These are phyloP conservation scores for Caryocar brasiliense DNA, from an alignment of 441 rosid species.

Conservation along the genomic window DNA sequence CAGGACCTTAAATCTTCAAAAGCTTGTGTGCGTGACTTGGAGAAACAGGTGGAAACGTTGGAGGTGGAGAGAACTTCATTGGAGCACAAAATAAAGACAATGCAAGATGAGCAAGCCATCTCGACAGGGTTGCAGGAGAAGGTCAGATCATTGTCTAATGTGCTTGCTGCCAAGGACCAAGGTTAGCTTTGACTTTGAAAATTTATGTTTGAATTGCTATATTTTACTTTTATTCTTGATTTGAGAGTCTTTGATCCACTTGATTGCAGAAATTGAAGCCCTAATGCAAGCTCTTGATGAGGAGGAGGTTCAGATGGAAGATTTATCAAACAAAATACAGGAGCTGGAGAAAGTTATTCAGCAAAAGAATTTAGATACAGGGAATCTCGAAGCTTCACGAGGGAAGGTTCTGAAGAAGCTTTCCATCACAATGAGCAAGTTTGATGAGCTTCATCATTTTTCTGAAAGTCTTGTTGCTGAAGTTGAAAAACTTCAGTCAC, in stretches of 20 bases:
- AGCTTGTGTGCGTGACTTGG: constrained; percentile 44
- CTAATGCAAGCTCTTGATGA: constrained; percentile 99
- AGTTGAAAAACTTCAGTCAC: constrained; percentile 87
- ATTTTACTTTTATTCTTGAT: background rate
- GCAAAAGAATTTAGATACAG: constrained; percentile 58
- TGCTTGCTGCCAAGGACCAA: constrained; percentile 77
- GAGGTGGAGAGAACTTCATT: constrained; percentile 45
- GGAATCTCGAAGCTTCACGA: constrained; percentile 75
- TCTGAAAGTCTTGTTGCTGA: constrained; percentile 79
- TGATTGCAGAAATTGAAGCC: constrained; percentile 83
- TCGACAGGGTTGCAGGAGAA: constrained; percentile 46
- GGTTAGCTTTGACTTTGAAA: constrained; percentile 37
- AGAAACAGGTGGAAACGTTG: constrained; percentile 39
- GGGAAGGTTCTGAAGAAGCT: constrained; percentile 83
- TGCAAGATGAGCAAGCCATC: constrained; percentile 53
- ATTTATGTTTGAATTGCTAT: background rate
- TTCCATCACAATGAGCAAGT: constrained; percentile 70
- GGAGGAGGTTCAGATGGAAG: constrained; percentile 96
- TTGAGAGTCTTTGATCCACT: constrained; percentile 5
- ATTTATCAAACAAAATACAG: constrained; percentile 48
- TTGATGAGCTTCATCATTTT: constrained; percentile 93
- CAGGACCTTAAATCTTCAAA: constrained; percentile 66
- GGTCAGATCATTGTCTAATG: constrained; percentile 42
- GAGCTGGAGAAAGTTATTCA: constrained; percentile 55
- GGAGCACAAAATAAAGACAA: constrained; percentile 47